These are phyloP conservation scores for Domatiomyces globalis DNA, from an alignment of 2,329 filamentous ascomycete species.

Conservation along the genomic window DNA sequence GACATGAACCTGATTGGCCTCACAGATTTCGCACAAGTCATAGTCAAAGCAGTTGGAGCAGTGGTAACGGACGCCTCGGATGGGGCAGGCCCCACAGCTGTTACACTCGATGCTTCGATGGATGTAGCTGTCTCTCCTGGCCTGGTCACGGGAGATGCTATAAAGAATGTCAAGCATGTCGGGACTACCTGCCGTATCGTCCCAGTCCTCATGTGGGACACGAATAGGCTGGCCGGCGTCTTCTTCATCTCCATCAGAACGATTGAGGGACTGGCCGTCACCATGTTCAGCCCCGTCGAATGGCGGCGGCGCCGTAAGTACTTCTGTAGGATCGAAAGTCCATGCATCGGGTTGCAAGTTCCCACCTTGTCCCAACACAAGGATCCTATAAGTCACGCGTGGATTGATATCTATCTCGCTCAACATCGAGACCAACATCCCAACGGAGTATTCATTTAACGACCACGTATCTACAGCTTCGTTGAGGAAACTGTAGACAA, in stretches of 20 bases:
- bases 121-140: constrained; percentile 72
- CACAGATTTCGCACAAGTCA: constrained; percentile 87
- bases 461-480: background rate
- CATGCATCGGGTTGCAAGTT: background rate
- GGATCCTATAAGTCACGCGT: constrained; percentile 6
- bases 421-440: constrained; percentile 5
- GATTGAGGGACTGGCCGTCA: constrained; percentile 6
- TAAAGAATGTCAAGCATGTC: constrained; percentile 78
- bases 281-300: constrained; percentile 1
- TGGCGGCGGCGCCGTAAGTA: background rate
- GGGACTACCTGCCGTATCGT: constrained; percentile 42
- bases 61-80: constrained; percentile 81
- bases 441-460: constrained; percentile 5
- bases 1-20: constrained; percentile 55
- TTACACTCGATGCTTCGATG: constrained; percentile 90
- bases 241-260: constrained; percentile 20
- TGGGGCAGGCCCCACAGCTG: constrained; percentile 71
- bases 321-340: background rate
- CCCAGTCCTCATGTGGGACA: constrained; percentile 26
- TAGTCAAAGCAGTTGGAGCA: constrained; percentile 94
- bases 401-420: constrained; percentile 3
- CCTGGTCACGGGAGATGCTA: constrained; percentile 85
- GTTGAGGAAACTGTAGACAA: background rate
- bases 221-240: constrained; percentile 33
- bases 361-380: background rate